These are phyloP conservation scores for Fusarium guadeloupense DNA, from an alignment of 2,329 filamentous ascomycete genomes.

Conservation along the genomic window DNA sequence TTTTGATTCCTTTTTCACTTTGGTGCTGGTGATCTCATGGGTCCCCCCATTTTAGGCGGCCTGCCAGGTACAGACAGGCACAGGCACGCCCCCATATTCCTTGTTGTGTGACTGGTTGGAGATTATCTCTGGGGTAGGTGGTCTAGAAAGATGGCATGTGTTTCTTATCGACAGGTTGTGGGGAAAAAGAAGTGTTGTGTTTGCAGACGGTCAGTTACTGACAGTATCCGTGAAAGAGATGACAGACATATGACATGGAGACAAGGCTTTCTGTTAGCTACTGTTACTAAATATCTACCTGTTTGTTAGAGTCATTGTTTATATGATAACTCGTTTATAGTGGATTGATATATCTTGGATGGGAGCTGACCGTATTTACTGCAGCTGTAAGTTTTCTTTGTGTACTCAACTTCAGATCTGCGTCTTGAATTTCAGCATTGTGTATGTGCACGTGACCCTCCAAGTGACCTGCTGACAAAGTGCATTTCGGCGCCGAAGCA, in stretches of 20 bases:
- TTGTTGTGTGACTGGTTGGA: conserved; percentile 29
- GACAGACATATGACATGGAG: background rate
- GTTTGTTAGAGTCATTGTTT: background rate
- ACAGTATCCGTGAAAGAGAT: background rate
- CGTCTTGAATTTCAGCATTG: too few relatives aligned
- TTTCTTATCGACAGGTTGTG: conserved; percentile 4
- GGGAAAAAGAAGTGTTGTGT: background rate
- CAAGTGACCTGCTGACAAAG: conserved; percentile 30
- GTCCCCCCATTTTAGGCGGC: conserved; percentile 19
- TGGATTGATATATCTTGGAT: too few relatives aligned
- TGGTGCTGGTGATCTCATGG: conserved; percentile 28
- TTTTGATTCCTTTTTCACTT: conserved; percentile 6
- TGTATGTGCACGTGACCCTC: conserved; percentile 24
- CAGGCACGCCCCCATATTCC: conserved; percentile 20
- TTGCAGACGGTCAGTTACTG: background rate
- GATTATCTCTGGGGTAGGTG: conserved; percentile 16
- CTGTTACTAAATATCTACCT: background rate
- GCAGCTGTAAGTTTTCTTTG: too few relatives aligned
- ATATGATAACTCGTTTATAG: background rate
- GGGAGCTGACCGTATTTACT: too few relatives aligned
- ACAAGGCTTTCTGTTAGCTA: background rate
- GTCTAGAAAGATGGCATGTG: conserved; percentile 9
- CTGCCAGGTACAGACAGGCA: conserved; percentile 17
- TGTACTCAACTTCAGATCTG: too few relatives aligned
- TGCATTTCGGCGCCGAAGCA: conserved; percentile 23